phyloP scores from a whole-genome alignment of 1,284 basidiomycete genomes.

The Boletellus deceptivus region DNA sequence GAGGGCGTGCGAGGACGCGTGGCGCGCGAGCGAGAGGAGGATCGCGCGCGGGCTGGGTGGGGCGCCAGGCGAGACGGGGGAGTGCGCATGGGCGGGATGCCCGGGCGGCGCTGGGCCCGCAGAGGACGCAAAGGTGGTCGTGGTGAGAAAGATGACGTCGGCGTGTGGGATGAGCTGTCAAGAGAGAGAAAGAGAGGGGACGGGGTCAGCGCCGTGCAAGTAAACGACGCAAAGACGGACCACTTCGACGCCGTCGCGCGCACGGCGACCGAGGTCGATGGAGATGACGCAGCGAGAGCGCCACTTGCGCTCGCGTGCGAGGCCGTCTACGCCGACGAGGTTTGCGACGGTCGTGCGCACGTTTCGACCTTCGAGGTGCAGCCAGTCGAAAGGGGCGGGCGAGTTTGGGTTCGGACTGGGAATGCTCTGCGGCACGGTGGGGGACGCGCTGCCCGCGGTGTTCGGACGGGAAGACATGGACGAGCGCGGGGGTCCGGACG shows the following conservation, averaged over 20 bases:
- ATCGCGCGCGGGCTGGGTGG: slow-evolving; percentile 67
- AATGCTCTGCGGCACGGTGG: slow-evolving; percentile 2
- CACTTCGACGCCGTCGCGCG: slow-evolving; percentile 74
- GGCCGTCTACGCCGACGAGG: slow-evolving; percentile 70
- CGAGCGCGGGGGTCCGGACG: slow-evolving; percentile 31
- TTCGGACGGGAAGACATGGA: slow-evolving; percentile 27
- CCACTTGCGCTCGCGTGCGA: slow-evolving; percentile 79
- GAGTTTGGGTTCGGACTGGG: slow-evolving; percentile 46
- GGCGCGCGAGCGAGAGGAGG: slow-evolving; percentile 64
- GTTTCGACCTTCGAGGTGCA: slow-evolving; percentile 76
- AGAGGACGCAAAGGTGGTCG: slow-evolving; percentile 25
- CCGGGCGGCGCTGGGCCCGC: background rate
- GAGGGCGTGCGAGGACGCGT: slow-evolving; percentile 67
- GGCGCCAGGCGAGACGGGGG: slow-evolving; percentile 51
- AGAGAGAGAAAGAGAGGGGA: too few species aligned
- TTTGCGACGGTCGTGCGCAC: slow-evolving; percentile 75
- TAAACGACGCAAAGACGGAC: slow-evolving; percentile 36
- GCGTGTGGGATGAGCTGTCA: slow-evolving; percentile 70
- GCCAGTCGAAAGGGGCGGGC: slow-evolving; percentile 78
- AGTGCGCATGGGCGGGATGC: slow-evolving; percentile 4
- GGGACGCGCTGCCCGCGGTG: slow-evolving; percentile 3
- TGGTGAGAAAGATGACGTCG: slow-evolving; percentile 63
- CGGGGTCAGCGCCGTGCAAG: slow-evolving; percentile 13
- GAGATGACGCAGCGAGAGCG: slow-evolving; percentile 75
- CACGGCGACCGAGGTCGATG: slow-evolving; percentile 67